phyloP scores from a whole-genome alignment of 2,329 filamentous ascomycete genomes.

The Dactylellina leptospora region DNA sequence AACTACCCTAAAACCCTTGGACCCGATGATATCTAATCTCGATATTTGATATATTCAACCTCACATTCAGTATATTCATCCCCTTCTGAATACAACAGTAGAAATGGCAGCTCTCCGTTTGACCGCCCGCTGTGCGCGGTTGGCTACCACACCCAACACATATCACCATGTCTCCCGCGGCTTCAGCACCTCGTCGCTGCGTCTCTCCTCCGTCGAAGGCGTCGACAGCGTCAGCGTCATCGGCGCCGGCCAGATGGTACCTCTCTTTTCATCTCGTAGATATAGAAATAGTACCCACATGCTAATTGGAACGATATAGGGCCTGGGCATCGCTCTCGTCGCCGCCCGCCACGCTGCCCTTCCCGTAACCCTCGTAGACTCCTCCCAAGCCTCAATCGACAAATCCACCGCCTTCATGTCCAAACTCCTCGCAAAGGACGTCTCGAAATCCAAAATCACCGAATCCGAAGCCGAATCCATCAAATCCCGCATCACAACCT shows the following conservation, averaged over 20 bases:
- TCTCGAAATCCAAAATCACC: constrained; percentile 84
- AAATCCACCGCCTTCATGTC: constrained; percentile 89
- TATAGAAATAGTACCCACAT: not conserved
- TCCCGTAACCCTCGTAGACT: constrained; percentile 86
- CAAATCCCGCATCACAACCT: constrained; percentile 73
- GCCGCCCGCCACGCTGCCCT: constrained; percentile 84
- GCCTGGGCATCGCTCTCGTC: constrained; percentile 92
- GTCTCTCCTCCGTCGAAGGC: constrained; percentile 34
- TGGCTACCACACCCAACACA: constrained; percentile 6
- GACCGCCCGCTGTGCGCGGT: not conserved
- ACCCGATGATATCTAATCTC: not conserved
- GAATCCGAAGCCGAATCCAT: constrained; percentile 80
- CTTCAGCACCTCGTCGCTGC: constrained; percentile 29
- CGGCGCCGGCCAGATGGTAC: constrained; percentile 94
- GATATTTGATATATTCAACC: not conserved
- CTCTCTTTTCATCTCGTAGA: constrained; percentile 54
- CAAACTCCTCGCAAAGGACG: constrained; percentile 91
- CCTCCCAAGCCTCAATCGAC: constrained; percentile 81
- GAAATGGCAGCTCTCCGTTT: constrained; percentile 27
- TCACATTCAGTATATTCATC: not conserved
- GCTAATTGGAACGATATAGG: constrained; percentile 66
- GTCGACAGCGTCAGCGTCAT: constrained; percentile 90
- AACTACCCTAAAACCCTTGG: not conserved
- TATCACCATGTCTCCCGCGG: not conserved
- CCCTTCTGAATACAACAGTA: not conserved